Evolutionary conservation across 192 early-diverging fungal species (phyloP).

Genomic region (Radiomyces spectabilis): DNA sequence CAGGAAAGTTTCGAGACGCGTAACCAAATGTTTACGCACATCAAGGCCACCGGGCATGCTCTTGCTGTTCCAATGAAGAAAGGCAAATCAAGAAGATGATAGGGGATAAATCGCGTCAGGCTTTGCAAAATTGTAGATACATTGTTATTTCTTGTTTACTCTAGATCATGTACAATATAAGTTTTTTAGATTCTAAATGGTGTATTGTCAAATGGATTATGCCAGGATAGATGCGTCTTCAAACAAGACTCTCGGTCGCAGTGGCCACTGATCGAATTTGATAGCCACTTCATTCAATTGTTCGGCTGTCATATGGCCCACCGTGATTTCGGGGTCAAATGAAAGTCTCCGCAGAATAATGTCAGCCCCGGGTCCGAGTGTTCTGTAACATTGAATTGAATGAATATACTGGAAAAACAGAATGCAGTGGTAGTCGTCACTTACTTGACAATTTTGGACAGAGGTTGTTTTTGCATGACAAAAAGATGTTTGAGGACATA

Average conservation of each 20-base stretch:
- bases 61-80: slow-evolving; percentile 22
- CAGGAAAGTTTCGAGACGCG: slow-evolving; percentile 58
- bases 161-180: no score
- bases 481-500: slow-evolving; percentile 31
- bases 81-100: neutral
- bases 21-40: slow-evolving; percentile 85
- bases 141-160: no score
- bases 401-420: neutral
- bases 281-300: slow-evolving; percentile 41
- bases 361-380: slow-evolving; percentile 45
- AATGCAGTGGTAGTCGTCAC: neutral
- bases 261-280: slow-evolving; percentile 49
- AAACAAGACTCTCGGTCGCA: slow-evolving; percentile 36
- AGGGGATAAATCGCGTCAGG: neutral
- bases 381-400: slow-evolving; percentile 14
- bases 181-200: no score
- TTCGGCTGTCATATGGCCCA: slow-evolving; percentile 34
- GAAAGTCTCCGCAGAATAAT: slow-evolving; percentile 37
- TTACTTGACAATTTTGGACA: slow-evolving; percentile 29
- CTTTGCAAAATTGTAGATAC: no score
- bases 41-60: slow-evolving; percentile 83
- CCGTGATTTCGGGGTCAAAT: slow-evolving; percentile 29
- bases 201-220: no score
- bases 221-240: slow-evolving; percentile 28
- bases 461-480: slow-evolving; percentile 22